Evolutionary conservation across 2,329 filamentous ascomycete species (phyloP).

Genomic region (Stylonectria norvegica): DNA sequence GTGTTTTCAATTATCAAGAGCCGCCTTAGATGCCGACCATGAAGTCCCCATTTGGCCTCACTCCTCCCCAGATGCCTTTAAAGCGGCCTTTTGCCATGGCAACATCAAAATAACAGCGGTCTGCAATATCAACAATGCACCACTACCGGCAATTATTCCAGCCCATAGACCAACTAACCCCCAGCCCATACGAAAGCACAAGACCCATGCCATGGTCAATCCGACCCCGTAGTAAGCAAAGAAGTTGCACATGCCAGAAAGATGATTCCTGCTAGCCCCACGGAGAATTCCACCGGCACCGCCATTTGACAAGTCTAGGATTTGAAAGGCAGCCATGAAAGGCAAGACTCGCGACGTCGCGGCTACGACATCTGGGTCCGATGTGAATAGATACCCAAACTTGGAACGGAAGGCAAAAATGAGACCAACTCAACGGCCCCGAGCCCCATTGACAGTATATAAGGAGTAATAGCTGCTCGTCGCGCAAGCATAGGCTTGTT

Average conservation of each 20-base stretch:
- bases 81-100: background rate
- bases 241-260: slow-evolving; percentile 2
- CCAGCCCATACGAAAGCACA: background rate
- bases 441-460: background rate
- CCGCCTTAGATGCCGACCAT: no score
- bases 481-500: background rate
- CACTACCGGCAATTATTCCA: background rate
- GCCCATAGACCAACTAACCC: slow-evolving; percentile 2
- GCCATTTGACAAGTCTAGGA: slow-evolving; percentile 4
- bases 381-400: background rate
- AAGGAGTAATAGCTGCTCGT: background rate
- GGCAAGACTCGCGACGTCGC: background rate
- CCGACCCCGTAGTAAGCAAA: slow-evolving; percentile 4
- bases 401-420: background rate
- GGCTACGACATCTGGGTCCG: background rate
- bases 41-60: no score
- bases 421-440: background rate
- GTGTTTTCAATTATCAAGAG: no score
- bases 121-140: background rate
- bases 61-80: background rate
- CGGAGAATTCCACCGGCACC: slow-evolving; percentile 2
- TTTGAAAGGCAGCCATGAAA: background rate
- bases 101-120: background rate
- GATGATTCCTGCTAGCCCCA: background rate
- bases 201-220: background rate